phyloP scores from a whole-genome alignment of 2,329 filamentous ascomycete genomes.

The Arthrobotrys musiformis region DNA sequence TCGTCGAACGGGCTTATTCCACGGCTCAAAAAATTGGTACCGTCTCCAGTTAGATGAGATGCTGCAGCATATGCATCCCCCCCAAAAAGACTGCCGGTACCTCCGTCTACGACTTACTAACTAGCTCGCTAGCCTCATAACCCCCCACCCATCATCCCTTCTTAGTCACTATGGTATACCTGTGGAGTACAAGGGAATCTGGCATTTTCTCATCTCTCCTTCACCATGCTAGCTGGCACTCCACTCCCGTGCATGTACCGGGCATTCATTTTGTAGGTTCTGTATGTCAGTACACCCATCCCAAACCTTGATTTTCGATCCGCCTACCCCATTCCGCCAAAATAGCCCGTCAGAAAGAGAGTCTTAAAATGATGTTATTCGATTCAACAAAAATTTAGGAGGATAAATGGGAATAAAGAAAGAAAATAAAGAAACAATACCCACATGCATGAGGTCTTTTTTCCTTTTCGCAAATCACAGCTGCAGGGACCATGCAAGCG shows the following conservation, averaged over 20 bases:
- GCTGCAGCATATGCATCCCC: not conserved
- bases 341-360: not conserved
- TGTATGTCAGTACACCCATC: not conserved
- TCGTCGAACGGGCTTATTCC: slow-evolving; percentile 13
- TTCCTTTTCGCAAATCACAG: slow-evolving; percentile 30
- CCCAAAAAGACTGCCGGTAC: not conserved
- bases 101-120: not conserved
- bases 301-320: slow-evolving; percentile 31
- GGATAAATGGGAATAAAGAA: no score
- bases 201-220: not conserved
- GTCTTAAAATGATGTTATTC: slow-evolving; percentile 8
- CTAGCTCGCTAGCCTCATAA: not conserved
- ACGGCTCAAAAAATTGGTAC: slow-evolving; percentile 5
- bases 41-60: not conserved
- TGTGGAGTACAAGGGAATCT: not conserved
- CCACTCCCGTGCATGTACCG: not conserved
- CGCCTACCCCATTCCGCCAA: slow-evolving; percentile 22
- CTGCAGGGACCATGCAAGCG: slow-evolving; percentile 28
- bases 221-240: no score
- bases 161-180: not conserved
- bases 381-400: slow-evolving; percentile 28
- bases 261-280: no score
- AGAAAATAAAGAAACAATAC: not conserved
- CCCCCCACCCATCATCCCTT: not conserved
- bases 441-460: slow-evolving; percentile 13